Percentiles rank a stretch among this genome's conserved stretches.
Evolutionary conservation across 2,329 filamentous ascomycete species (phyloP).

Genomic region (Furcasterigmium furcatum): DNA sequence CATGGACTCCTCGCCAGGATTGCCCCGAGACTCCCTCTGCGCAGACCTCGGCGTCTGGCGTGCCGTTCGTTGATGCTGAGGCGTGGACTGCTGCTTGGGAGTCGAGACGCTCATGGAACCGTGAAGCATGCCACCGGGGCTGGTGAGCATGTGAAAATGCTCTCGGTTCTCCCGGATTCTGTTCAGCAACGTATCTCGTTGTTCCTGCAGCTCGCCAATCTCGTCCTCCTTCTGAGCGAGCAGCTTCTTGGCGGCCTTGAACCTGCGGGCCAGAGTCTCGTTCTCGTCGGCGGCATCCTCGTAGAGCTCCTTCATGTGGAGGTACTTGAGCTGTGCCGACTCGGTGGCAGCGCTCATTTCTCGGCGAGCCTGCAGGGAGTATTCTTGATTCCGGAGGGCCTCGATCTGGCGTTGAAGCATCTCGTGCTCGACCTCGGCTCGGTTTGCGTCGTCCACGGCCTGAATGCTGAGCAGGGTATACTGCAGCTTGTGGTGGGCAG

Average conservation of each 20-base stretch:
- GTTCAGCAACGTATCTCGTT: constrained; percentile 73
- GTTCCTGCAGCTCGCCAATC: constrained; percentile 65
- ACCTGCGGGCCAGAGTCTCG: constrained; percentile 56
- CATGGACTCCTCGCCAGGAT: constrained; percentile 62
- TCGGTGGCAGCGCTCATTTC: constrained; percentile 51
- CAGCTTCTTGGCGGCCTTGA: constrained; percentile 72
- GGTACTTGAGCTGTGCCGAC: constrained; percentile 49
- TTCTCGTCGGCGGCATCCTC: constrained; percentile 67
- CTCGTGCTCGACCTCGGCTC: constrained; percentile 86
- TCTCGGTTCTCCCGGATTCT: constrained; percentile 88
- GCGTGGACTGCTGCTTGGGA: constrained; percentile 48
- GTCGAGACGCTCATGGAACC: constrained; percentile 45
- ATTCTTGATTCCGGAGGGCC: constrained; percentile 72
- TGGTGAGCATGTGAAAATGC: constrained; percentile 76
- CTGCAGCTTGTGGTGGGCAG: constrained; percentile 87
- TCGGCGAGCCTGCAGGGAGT: constrained; percentile 57
- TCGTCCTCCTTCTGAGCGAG: constrained; percentile 78
- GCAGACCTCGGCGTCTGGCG: constrained; percentile 46
- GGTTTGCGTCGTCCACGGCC: constrained; percentile 78
- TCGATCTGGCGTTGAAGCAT: constrained; percentile 89
- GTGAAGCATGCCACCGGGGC: constrained; percentile 67
- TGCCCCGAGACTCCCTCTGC: constrained; percentile 32
- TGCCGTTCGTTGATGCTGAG: constrained; percentile 41
- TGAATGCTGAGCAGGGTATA: constrained; percentile 82
- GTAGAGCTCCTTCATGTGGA: constrained; percentile 63